phyloP scores from a whole-genome alignment of 345 rosid species.

The Gossypium rotundifolium region DNA sequence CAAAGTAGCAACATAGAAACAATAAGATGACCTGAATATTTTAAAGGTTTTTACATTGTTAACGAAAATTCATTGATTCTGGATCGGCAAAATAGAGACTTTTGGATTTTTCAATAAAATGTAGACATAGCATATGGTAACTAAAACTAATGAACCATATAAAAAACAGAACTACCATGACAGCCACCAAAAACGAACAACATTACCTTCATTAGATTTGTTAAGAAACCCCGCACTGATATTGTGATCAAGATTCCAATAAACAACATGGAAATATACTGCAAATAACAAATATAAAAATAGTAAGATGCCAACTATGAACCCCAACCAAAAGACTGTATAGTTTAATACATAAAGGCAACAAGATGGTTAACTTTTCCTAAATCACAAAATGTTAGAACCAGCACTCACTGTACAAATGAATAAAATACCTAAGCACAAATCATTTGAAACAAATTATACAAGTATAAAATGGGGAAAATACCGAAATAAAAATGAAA shows the following conservation, averaged over 20 bases:
- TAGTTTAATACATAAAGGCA: neutral
- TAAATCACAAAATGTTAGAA: neutral
- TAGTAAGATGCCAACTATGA: conserved; percentile 17
- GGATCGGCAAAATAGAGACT: neutral
- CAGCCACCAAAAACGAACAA: neutral
- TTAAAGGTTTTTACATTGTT: neutral
- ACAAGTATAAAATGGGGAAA: neutral
- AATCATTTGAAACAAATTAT: neutral
- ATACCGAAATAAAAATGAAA: no score
- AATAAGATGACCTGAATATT: neutral
- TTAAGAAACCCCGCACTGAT: conserved; percentile 89
- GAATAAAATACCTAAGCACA: neutral
- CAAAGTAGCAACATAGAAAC: neutral
- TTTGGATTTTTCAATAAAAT: neutral
- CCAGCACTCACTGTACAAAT: neutral
- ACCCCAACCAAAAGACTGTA: neutral
- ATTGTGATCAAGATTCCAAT: conserved; percentile 88
- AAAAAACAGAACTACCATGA: neutral
- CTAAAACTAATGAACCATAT: neutral
- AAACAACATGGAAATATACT: conserved; percentile 87
- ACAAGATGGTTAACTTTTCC: neutral
- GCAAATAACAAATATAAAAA: conserved; percentile 29
- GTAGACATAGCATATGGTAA: neutral
- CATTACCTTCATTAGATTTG: conserved; percentile 87
- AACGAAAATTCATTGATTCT: neutral